Evolutionary conservation across 257 asterid species (phyloP).

Genomic region (Solanum sejunctum): DNA sequence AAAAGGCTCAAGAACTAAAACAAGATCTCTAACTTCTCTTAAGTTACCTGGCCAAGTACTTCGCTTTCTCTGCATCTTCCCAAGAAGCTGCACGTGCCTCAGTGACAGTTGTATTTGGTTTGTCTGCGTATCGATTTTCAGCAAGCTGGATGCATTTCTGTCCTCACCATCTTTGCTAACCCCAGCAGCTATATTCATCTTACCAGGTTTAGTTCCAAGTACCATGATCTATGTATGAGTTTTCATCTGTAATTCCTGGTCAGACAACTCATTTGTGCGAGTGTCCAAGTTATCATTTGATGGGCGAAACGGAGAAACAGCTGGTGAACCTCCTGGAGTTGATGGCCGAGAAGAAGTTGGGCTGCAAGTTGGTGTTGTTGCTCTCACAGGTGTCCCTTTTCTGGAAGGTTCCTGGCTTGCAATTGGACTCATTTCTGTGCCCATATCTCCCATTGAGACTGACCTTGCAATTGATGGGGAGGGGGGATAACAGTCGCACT

Average conservation of each 20-base stretch:
- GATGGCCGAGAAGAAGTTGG: constrained; percentile 15
- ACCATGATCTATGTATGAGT: constrained; percentile 10
- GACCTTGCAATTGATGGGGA: constrained; percentile 15
- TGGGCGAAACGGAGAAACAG: neutral
- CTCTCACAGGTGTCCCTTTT: constrained; percentile 12
- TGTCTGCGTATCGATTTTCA: neutral
- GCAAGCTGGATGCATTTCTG: neutral
- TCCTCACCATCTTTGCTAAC: constrained; percentile 10
- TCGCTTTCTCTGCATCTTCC: constrained; percentile 16
- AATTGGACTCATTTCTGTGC: constrained; percentile 11
- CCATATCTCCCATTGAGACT: constrained; percentile 2
- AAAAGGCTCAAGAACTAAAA: neutral
- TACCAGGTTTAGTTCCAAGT: constrained; percentile 13
- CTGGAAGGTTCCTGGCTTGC: constrained; percentile 14
- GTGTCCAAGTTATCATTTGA: neutral
- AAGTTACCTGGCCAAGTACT: constrained; percentile 6
- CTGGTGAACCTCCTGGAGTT: constrained; percentile 10
- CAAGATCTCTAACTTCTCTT: neutral
- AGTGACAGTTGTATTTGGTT: neutral
- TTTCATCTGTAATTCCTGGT: constrained; percentile 9
- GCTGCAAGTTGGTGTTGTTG: constrained; percentile 11
- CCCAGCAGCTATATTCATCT: neutral
- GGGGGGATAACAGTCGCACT: no score
- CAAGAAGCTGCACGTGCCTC: constrained; percentile 12
- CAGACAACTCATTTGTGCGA: neutral